Evolutionary conservation across 495 filamentous ascomycete genomes (phyloP), one percentile per base, ranked within the genome.

Genomic region (Penicillium steckii): DNA sequence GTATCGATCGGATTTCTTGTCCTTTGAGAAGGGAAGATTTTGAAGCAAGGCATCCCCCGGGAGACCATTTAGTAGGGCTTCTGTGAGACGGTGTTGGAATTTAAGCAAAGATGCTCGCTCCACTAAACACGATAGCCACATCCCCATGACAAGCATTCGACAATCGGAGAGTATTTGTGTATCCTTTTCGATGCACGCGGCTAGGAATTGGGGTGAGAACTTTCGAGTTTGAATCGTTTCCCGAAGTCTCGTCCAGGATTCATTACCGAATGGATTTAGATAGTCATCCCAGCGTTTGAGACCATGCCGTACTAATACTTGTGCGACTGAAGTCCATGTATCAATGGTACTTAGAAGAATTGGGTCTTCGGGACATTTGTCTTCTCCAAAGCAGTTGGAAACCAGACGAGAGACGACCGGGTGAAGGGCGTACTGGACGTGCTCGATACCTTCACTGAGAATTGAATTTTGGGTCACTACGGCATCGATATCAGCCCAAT

Each of bases 351-450:
- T 74, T 13, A 75, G 56, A 8, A 89, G 71, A 21, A 89, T 64
- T 7, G 55, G 58, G 61, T 89, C 84, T 23, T 85, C 78, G 0
- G 82, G 81, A 22, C 71, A 66, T 9, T 61, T 57, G 42, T 89
- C 87, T 23, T 80, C 79, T 17, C 87, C 86, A 62, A 89, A 89
- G 48, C 78, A 81, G 48, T 86, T 87, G 8, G 85, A 89, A 25
- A 89, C 68, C 18, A 88, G 73, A 24, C 76, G 77, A 29, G 69
- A 72, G 12, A 88, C 67, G 21, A 75, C 68, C 2, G 77, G 75
- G 49, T 81, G 78, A 22, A 85, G 67, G 15, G 69, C 60, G 10
- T 67, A 64, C 9, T 80, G 60, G 10, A 79, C 60, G 52, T 74
- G 59, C 44, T 69, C 54, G 18, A 71, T 52, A 26, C 54, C 64